Evolutionary conservation across 2,329 filamentous ascomycete genomes (phyloP).

Genomic region (Tetracladium maxilliforme): DNA sequence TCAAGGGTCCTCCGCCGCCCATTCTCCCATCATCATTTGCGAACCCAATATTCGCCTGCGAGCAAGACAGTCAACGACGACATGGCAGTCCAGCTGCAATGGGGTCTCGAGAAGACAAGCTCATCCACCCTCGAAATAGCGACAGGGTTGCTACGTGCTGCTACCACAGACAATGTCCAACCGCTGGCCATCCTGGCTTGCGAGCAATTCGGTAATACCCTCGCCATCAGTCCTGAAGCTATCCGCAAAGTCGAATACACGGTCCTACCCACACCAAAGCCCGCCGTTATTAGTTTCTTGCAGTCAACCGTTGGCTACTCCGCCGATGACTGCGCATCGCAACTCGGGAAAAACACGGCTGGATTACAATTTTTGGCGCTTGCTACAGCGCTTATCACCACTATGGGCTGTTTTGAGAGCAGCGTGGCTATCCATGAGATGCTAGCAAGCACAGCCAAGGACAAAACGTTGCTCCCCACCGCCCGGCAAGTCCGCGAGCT

Average conservation of each 20-base stretch:
- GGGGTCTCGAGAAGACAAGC: too few species aligned
- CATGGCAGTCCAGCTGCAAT: too few species aligned
- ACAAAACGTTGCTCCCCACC: conserved; percentile 3
- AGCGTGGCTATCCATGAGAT: conserved; percentile 2
- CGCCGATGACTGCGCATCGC: conserved; percentile 4
- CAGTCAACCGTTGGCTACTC: conserved; percentile 4
- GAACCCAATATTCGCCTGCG: too few species aligned
- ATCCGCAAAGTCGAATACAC: conserved; percentile 2
- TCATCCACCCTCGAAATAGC: too few species aligned
- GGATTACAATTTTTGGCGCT: conserved; percentile 7
- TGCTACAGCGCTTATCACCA: conserved; percentile 5
- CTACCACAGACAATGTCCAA: conserved; percentile 10
- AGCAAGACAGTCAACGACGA: too few species aligned
- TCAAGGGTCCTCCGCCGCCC: too few species aligned
- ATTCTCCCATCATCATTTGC: too few species aligned
- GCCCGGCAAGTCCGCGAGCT: conserved; percentile 4
- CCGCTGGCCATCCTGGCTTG: conserved; percentile 10
- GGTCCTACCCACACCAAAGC: conserved; percentile 5
- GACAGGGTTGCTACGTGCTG: conserved; percentile 7
- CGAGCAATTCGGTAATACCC: conserved; percentile 10
- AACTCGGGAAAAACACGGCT: conserved; percentile 3
- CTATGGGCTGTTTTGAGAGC: conserved; percentile 1
- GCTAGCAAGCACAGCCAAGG: conserved; percentile 3
- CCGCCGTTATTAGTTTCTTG: conserved; percentile 3
- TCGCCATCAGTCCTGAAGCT: conserved; percentile 1